Evolutionary conservation across 164 flowering plant genomes (phyloP), one percentile per base, ranked within the genome.

Genomic region (Akebia trifoliata): DNA sequence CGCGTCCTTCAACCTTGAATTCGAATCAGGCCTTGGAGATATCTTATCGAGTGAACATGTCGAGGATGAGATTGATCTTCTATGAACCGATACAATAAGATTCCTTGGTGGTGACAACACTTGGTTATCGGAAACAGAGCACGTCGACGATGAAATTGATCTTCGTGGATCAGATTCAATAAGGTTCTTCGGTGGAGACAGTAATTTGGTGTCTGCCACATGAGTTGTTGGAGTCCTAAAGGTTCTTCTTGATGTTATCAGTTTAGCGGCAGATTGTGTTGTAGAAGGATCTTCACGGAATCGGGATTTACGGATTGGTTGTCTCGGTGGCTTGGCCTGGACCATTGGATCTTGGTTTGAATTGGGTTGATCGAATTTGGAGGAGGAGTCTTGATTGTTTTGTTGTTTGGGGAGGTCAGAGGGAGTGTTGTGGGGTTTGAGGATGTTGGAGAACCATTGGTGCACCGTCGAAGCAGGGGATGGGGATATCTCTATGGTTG

Each of bases 381-480:
- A 59, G 17, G 15, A 30, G 8, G 57, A 43, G 35, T 52, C 49
- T 36, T 59, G 28, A 17, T 49, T 6, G 21, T 31, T 54, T 8
- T 58, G 47, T 10, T 31, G 60, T 6, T 59, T 59, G 62, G 60
- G 56, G 48, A 8, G 11, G 42, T 43, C 50, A 50, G 28, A 8
- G 6, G 47, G 56, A 48, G 63, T 56, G 20, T 4, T 35, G 0
- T 45, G 46, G 39, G 76, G 73, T 28, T 68, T 76, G 68, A 83
- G 71, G 35, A 76, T 70, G 75, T 74, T 79, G 74, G 81, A 63
- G 67, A 82, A 70, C 84, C 85, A 79, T 57, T 76, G 71, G 6
- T 82, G 83, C 32, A 77, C 81, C 7, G 81, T 60, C 0, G 77
- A 56, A 8, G 74, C 60, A 32, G 78, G 79, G 20, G 79, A 72